A percentile compares a stretch with the other conserved stretches of the same genome.
These are phyloP conservation scores for Aspergillus neoniger DNA, from an alignment of 2,329 filamentous ascomycete genomes.

Conservation along the genomic window DNA sequence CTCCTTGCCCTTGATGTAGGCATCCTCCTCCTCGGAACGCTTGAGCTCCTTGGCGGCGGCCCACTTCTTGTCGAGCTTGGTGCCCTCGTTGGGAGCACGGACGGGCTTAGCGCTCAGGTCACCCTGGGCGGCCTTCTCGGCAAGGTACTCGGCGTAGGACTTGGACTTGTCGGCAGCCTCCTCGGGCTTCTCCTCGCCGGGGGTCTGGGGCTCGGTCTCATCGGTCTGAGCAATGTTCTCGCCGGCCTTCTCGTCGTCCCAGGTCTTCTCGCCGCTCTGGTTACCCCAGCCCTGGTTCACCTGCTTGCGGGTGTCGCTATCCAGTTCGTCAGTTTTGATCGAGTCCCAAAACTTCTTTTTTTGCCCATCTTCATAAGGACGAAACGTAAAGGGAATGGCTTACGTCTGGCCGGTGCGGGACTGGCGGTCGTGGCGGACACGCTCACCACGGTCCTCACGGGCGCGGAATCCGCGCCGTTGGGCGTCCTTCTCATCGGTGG, in stretches of 20 bases:
- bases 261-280: constrained; percentile 76
- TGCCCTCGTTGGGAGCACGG: constrained; percentile 91
- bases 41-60: constrained; percentile 71
- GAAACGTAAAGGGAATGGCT: constrained; percentile 29
- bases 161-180: constrained; percentile 84
- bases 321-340: background rate
- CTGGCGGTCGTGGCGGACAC: constrained; percentile 63
- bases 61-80: constrained; percentile 89
- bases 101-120: constrained; percentile 66
- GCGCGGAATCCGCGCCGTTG: constrained; percentile 48
- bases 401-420: constrained; percentile 63
- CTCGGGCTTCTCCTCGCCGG: constrained; percentile 48
- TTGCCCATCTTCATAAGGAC: background rate
- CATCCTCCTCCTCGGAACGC: constrained; percentile 64
- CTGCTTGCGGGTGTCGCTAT: constrained; percentile 49
- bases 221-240: constrained; percentile 86
- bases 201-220: constrained; percentile 67
- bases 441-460: constrained; percentile 55
- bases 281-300: constrained; percentile 85
- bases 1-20: constrained; percentile 70
- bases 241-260: constrained; percentile 87
- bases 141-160: constrained; percentile 87
- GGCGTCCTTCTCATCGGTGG: constrained; percentile 62
- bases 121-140: constrained; percentile 71
- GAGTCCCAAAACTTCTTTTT: too few relatives aligned